Percentiles rank a stretch among this genome's conserved stretches.
Conservation (phyloP, 164 flowering plant species). For the Paratinospora sagittata region DNA sequence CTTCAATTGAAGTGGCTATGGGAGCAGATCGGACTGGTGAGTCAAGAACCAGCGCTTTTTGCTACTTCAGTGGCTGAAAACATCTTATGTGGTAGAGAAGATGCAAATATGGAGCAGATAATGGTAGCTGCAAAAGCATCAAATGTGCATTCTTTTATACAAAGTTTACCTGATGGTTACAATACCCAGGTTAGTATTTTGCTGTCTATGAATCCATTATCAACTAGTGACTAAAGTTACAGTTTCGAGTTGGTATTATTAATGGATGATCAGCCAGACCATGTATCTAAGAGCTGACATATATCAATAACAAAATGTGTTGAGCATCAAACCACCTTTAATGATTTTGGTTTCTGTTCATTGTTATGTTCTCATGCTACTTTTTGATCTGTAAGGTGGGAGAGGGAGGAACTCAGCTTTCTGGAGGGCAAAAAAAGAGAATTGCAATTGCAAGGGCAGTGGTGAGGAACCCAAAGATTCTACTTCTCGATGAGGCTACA, state of each 20-base stretch:
- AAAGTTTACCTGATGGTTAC: slow-evolving; percentile 56
- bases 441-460: slow-evolving; percentile 70
- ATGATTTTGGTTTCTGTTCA: neutral
- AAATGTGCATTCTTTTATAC: slow-evolving; percentile 71
- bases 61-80: slow-evolving; percentile 59
- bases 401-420: slow-evolving; percentile 64
- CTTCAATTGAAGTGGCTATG: slow-evolving; percentile 69
- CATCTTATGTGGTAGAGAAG: slow-evolving; percentile 58
- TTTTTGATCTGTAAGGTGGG: slow-evolving; percentile 47
- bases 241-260: too few species aligned
- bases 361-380: neutral
- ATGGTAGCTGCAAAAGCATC: slow-evolving; percentile 62
- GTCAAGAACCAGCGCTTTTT: slow-evolving; percentile 82
- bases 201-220: neutral
- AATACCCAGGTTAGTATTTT: slow-evolving; percentile 49
- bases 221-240: neutral
- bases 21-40: slow-evolving; percentile 73
- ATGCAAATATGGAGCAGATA: slow-evolving; percentile 49
- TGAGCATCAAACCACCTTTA: neutral
- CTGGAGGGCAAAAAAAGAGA: slow-evolving; percentile 67
- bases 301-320: neutral
- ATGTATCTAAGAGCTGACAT: neutral
- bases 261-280: neutral
- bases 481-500: slow-evolving; percentile 68
- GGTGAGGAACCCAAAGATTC: slow-evolving; percentile 52